Evolutionary conservation across 169 alveolate species (phyloP).

Genomic region (Miamiensis avidus): DNA sequence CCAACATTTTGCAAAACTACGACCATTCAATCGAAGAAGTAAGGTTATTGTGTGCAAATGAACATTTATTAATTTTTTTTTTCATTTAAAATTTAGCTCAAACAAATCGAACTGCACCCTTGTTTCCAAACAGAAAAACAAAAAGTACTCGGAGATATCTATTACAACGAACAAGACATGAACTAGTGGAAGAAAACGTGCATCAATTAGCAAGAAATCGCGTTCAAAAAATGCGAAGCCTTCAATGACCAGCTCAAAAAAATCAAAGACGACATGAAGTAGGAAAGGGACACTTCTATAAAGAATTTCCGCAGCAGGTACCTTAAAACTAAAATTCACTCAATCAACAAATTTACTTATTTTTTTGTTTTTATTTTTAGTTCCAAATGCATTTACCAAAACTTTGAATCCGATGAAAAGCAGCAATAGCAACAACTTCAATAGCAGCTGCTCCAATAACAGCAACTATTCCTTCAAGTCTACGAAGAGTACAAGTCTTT

Average conservation of each 20-base stretch:
- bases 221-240: neutral
- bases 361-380: no score
- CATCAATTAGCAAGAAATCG: neutral
- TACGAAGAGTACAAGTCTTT: no score
- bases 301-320: neutral
- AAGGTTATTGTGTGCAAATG: neutral
- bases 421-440: no score
- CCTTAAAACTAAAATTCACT: no score
- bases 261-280: neutral
- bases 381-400: no score
- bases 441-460: no score
- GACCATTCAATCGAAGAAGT: neutral
- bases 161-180: neutral
- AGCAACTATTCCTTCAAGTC: no score
- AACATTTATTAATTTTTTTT: no score
- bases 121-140: neutral
- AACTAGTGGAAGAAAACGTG: neutral
- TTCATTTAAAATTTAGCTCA: neutral
- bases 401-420: no score
- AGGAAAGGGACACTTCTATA: neutral
- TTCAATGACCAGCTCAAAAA: neutral
- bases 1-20: neutral
- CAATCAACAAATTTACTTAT: no score
- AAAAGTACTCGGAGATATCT: neutral
- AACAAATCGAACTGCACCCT: neutral